Evolutionary conservation across 179 eudicot genomes (phyloP), one percentile per base, ranked within the genome.

Genomic region (Vitellaria paradoxa): DNA sequence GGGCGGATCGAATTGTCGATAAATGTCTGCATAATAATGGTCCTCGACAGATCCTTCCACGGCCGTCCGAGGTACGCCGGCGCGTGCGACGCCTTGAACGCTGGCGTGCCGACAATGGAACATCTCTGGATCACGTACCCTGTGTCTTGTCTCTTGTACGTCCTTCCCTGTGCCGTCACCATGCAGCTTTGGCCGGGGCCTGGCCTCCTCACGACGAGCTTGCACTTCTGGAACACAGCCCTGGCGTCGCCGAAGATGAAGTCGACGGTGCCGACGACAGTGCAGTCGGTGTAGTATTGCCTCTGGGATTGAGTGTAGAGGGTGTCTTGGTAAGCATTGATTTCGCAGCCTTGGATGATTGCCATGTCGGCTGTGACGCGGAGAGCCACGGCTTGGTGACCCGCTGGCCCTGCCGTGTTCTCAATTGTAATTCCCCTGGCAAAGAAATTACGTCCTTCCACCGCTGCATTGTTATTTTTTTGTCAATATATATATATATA

Each of bases 281-380:
- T 73, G 81, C 86, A 83, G 76, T 83, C 83, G 10, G 83, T 81
- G 81, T 61, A 83, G 79, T 80, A 83, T 12, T 83, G 86, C 0
- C 83, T 68, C 56, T 70, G 68, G 14, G 74, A 10, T 46, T 66
- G 72, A 0, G 81, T 62, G 76, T 76, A 83, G 11, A 83, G 83
- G 50, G 83, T 83, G 78, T 83, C 83, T 50, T 83, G 86, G 73
- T 72, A 83, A 10, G 81, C 86, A 47, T 83, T 81, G 63, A 83
- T 42, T 2, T 69, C 72, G 76, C 86, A 83, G 66, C 80, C 68
- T 79, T 52, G 77, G 70, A 83, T 42, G 57, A 83, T 59, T 0
- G 86, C 52, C 3, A 14, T 45, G 63, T 80, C 83, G 1, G 75
- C 55, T 9, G 40, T 47, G 1, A 83, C 81, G 0, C 72, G 65